Evolutionary conservation across 805 yeast genomes (phyloP).

Genomic region (Ogataea chonburiensis): DNA sequence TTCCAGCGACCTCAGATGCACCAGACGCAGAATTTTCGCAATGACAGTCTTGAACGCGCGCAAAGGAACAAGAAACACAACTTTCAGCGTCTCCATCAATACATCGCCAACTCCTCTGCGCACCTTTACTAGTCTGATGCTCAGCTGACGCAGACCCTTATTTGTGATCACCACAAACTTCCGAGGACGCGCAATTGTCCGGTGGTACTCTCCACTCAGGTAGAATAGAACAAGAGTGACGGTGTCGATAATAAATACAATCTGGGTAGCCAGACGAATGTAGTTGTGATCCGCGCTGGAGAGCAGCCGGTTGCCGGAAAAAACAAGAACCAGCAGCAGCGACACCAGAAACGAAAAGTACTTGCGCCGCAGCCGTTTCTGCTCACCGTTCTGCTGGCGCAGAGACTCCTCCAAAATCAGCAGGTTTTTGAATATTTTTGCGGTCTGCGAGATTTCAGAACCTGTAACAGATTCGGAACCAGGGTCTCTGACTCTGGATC

Average conservation of each 20-base stretch:
- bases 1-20: slow-evolving; percentile 10
- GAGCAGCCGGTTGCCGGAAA: slow-evolving; percentile 37
- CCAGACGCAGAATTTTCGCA: slow-evolving; percentile 7
- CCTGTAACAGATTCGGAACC: slow-evolving; percentile 8
- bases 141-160: slow-evolving; percentile 82
- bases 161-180: slow-evolving; percentile 79
- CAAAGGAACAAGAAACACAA: slow-evolving; percentile 18
- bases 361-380: slow-evolving; percentile 61
- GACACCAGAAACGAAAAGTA: slow-evolving; percentile 54
- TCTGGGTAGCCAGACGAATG: slow-evolving; percentile 44
- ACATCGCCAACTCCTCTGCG: slow-evolving; percentile 39
- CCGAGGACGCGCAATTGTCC: slow-evolving; percentile 81
- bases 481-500: slow-evolving; percentile 19
- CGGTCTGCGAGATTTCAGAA: slow-evolving; percentile 38
- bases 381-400: slow-evolving; percentile 75
- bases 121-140: slow-evolving; percentile 71
- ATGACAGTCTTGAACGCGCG: slow-evolving; percentile 16
- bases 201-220: slow-evolving; percentile 83
- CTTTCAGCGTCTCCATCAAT: slow-evolving; percentile 21
- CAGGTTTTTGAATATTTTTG: slow-evolving; percentile 77
- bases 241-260: slow-evolving; percentile 56
- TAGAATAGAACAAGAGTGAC: slow-evolving; percentile 77
- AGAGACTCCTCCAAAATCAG: slow-evolving; percentile 83
- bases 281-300: slow-evolving; percentile 29
- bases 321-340: slow-evolving; percentile 39